A percentile compares a stretch with the other conserved stretches of the same genome.
These are phyloP conservation scores for Neurospora sp. DNA, from an alignment of 495 filamentous ascomycete species.

Conservation along the genomic window DNA sequence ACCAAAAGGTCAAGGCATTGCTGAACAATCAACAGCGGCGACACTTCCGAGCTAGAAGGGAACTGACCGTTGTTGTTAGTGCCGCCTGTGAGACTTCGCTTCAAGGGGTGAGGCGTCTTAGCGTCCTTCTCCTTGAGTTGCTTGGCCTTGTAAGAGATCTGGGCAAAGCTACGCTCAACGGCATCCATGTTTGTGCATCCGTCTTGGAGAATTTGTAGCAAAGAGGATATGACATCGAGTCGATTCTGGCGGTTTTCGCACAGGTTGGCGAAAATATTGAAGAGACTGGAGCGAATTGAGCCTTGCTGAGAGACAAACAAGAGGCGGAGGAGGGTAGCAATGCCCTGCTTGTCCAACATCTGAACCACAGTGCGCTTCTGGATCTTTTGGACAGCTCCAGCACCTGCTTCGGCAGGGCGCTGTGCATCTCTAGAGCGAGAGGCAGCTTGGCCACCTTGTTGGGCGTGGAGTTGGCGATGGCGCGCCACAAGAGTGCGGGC, in stretches of 20 bases:
- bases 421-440: slow-evolving; percentile 17
- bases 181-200: slow-evolving; percentile 86
- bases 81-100: slow-evolving; percentile 48
- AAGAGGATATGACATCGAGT: slow-evolving; percentile 83
- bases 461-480: slow-evolving; percentile 8
- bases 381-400: slow-evolving; percentile 41
- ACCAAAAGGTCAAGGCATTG: slow-evolving; percentile 80
- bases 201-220: slow-evolving; percentile 93
- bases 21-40: slow-evolving; percentile 88
- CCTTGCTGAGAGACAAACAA: slow-evolving; percentile 94
- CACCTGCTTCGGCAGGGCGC: slow-evolving; percentile 17
- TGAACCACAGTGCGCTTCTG: slow-evolving; percentile 75
- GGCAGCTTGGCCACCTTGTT: neutral
- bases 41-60: slow-evolving; percentile 62
- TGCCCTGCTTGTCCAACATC: slow-evolving; percentile 91
- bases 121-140: slow-evolving; percentile 52
- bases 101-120: slow-evolving; percentile 71
- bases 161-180: slow-evolving; percentile 89
- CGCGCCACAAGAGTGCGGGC: slow-evolving; percentile 52
- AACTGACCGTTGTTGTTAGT: slow-evolving; percentile 29
- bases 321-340: slow-evolving; percentile 85
- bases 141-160: slow-evolving; percentile 84
- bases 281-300: slow-evolving; percentile 63
- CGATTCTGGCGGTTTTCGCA: slow-evolving; percentile 92
- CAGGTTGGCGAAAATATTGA: slow-evolving; percentile 76